A percentile compares a stretch with the other conserved stretches of the same genome.
These are phyloP conservation scores for Sphagnum contortum DNA, from an alignment of 225 moss, liverwort and hornwort genomes.

Conservation along the genomic window DNA sequence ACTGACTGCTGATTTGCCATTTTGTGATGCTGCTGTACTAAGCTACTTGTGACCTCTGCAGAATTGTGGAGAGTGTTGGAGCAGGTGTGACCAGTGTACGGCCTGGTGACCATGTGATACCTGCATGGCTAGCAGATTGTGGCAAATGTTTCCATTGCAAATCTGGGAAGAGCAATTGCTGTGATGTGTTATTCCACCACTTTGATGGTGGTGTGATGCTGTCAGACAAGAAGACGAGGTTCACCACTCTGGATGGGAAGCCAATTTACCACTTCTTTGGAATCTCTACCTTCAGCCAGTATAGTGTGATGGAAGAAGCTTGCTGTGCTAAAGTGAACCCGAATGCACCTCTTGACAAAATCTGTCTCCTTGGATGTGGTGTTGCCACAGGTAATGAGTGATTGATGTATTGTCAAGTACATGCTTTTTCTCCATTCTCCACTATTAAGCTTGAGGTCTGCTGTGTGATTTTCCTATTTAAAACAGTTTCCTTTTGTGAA, in stretches of 20 bases:
- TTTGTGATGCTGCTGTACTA: too few relatives aligned
- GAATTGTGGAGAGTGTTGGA: constrained; percentile 95
- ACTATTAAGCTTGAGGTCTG: too few relatives aligned
- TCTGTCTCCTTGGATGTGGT: constrained; percentile 79
- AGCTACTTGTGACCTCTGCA: constrained; percentile 14
- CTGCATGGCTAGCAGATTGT: constrained; percentile 81
- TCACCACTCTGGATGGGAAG: constrained; percentile 59
- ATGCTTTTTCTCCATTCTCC: too few relatives aligned
- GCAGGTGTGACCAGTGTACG: constrained; percentile 57
- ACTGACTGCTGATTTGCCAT: too few relatives aligned
- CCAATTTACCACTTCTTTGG: constrained; percentile 56
- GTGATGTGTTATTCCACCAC: constrained; percentile 40
- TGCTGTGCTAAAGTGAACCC: constrained; percentile 82
- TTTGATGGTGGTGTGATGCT: constrained; percentile 47
- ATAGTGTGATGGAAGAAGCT: constrained; percentile 72
- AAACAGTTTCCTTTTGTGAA: too few relatives aligned
- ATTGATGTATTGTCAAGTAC: too few relatives aligned
- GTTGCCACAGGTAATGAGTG: constrained; percentile 51
- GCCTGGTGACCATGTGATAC: constrained; percentile 79
- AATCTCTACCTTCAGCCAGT: constrained; percentile 79
- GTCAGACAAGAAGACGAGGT: constrained; percentile 63
- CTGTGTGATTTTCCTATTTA: too few relatives aligned
- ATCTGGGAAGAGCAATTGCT: constrained; percentile 70
- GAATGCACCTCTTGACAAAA: constrained; percentile 54
- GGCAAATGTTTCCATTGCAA: constrained; percentile 60